Base-by-base conservation (phyloP, 495 filamentous ascomycete genomes). In the Podospora appendiculata region DNA sequence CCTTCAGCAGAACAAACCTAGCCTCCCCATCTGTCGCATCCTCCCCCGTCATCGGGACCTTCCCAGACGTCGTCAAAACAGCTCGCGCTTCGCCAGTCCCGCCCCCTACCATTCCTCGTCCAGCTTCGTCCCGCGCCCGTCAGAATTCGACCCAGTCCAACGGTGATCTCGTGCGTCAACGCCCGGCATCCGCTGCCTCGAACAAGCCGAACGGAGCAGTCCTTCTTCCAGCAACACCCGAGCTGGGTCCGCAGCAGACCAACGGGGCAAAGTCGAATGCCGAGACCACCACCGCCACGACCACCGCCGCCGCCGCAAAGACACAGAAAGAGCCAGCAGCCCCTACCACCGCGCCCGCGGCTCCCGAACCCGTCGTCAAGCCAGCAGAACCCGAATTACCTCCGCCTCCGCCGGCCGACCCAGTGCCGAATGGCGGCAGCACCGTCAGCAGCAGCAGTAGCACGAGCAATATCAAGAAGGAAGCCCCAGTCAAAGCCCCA, bases 21-120 rank as follows among this genome's bases (percentile, higher is more conserved):
- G 19, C 76, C 73, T 88, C 88, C 0, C 88, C 89, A 32, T 79
- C 81, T 1, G 63, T 87, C 32, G 80, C 82, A 13, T 85, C 88
- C 1, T 92, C 89, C 3, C 89, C 88, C 35, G 70, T 89, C 46
- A 70, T 83, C 43, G 76, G 79, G 14, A 79, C 76, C 11, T 84
- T 89, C 49, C 74, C 78, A n/a, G 74, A 75, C 6, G 57, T 65
- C 12, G 76, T 74, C 62, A 60, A 64, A 17, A 46, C 53, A 14
- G 63, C 56, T 18, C 70, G 72, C 34, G 60, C 47, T 19, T 79
- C 75, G 14, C 76, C 76, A 3, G 70, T 54, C 16, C 60, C 70
- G 3, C 64, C 72, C 25, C 53, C 63, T 38, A 59, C 61, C 40
- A 58, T 64, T 45, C 63, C 68, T n/a, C 66, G 86, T 41, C 81